Base-by-base conservation (phyloP, 2,329 filamentous ascomycete genomes). In the Penicillium sp. region DNA sequence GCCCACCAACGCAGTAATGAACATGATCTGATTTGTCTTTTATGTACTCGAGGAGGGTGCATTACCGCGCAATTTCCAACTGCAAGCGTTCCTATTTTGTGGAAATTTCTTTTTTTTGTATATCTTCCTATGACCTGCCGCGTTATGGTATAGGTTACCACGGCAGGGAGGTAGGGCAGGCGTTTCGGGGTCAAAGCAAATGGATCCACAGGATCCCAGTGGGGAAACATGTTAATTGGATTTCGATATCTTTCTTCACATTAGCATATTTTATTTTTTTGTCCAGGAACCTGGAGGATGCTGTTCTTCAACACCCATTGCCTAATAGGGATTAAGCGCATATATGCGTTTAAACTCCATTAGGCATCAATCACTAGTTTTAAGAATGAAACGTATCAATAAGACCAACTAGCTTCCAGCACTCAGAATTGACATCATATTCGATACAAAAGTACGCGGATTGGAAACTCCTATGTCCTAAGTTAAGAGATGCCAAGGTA, bases 1-100 rank as follows among this genome's bases (percentile, higher is more conserved):
- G 47, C 17, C 61, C 33, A 14, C 53, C 41, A 16, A 16, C 19
- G 19, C 40, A 55, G 41, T 55, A 45, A 55, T 40, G 47, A 51
- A 41, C 6, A 45, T 35, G 26, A 55, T 41, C 11, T 28, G n/a
- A 42, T 40, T 35, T 49, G 17, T 19, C 2, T 33, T 43, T 26
- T 43, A 10, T 16, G 11, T 16, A 10, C 17, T 5, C 6, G 4
- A 19, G 14, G 17, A 30, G 16, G n/a, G 36, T 26, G 22, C 36
- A 52, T 43, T n/a, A 6, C 22, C 19, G 16, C 31, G 14, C 36
- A 31, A 47, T 43, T 46, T 19, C 16, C 53, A 37, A 37, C 17
- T 28, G 37, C 25, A 43, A 50, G 45, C 40, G 36, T 37, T 50
- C 17, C 12, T 14, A 41, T 47, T 42, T 47, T 17, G 26, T 33